A percentile compares a stretch with the other conserved stretches of the same genome.
Conservation (phyloP, 345 rosid species). For the Populus deltoides region DNA sequence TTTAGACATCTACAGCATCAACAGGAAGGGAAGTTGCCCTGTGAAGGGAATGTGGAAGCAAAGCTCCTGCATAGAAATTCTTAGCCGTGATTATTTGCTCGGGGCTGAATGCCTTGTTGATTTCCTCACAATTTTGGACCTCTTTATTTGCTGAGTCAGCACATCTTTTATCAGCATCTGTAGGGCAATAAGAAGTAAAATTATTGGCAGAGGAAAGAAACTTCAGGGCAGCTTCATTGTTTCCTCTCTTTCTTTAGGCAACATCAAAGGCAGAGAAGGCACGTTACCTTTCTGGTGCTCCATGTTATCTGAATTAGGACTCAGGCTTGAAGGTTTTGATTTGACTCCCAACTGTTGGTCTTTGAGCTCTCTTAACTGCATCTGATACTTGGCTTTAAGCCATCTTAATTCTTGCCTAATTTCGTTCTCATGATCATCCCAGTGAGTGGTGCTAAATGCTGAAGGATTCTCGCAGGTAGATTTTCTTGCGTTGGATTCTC, state of each 20-base stretch:
- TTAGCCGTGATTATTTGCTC: slow-evolving; percentile 33
- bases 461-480: slow-evolving; percentile 26
- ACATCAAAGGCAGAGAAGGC: slow-evolving; percentile 11
- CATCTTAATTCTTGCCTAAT: slow-evolving; percentile 79
- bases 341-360: slow-evolving; percentile 44
- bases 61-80: slow-evolving; percentile 35
- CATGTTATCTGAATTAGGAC: slow-evolving; percentile 14
- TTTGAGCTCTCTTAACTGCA: slow-evolving; percentile 56
- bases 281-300: slow-evolving; percentile 9
- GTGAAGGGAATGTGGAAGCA: slow-evolving; percentile 58
- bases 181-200: background rate
- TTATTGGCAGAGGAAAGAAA: slow-evolving; percentile 13
- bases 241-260: slow-evolving; percentile 11
- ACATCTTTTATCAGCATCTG: slow-evolving; percentile 21
- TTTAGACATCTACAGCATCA: slow-evolving; percentile 68
- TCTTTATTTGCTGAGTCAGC: slow-evolving; percentile 14
- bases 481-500: slow-evolving; percentile 23
- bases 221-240: slow-evolving; percentile 10
- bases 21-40: slow-evolving; percentile 87
- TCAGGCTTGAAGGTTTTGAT: slow-evolving; percentile 18
- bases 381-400: slow-evolving; percentile 79
- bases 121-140: slow-evolving; percentile 20
- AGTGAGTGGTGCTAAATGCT: slow-evolving; percentile 4
- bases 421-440: slow-evolving; percentile 64
- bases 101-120: slow-evolving; percentile 17